Base-by-base conservation (phyloP, 2,329 filamentous ascomycete species). In the Scedosporium dehoogii region DNA sequence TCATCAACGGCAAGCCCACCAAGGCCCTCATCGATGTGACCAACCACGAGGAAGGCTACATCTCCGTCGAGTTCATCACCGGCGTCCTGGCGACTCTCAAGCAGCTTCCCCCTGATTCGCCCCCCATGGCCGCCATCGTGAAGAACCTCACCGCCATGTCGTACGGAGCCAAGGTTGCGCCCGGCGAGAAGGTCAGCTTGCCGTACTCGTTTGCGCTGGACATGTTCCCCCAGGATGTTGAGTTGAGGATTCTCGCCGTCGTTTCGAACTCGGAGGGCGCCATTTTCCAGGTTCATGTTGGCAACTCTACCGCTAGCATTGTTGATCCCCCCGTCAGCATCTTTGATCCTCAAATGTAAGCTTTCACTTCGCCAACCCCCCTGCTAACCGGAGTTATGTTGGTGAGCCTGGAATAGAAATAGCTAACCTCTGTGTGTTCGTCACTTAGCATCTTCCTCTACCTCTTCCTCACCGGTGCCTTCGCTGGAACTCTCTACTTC, bases 311-410 rank as follows among this genome's bases (percentile, higher is more conserved):
- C 59, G 91, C 96, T 67, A 86, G 84, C 73, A 84, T 99, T 66
- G 92, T 97, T 59, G 93, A 97, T 77, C 86, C 92, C 2, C 91
- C 93, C 62, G 91, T 89, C 66, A 96, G 88, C 82, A 85, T 97
- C 76, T 89, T 97, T 66, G 93, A 97, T 73, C 93, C 92, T 65
- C 92, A 97, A 77, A 92, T 97, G 93, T 97, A 81, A 76, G 88
- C 76, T 62, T 23, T 41, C 61, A 9, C n/a, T 3, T 29, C 59
- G 5, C 38, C 48, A 25, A 33, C 12, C 10, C 7, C 10, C 25
- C 58, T 18, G 29, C 27, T 27, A 42, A 38, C 38, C 58, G 29
- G 9, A 33, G 29, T 10, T 33, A 33, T 33, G 9, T 33, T 33
- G 29, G 29, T 33, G 29, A 33, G 29, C 7, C 29, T 33, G 9